Base-by-base conservation (phyloP, 169 alveolate species). In the Theileria sp. region DNA sequence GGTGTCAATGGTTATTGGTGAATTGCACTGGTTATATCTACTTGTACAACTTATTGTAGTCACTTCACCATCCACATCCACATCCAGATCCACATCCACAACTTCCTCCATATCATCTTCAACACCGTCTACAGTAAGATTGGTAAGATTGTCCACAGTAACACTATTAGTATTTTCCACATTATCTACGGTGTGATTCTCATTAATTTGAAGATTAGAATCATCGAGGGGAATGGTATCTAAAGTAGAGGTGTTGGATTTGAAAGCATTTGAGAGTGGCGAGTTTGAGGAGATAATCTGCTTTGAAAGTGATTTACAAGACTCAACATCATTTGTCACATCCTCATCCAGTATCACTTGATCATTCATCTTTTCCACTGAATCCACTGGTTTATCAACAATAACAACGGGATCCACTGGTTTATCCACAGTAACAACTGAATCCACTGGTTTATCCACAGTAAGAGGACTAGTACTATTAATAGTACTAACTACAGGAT, bases 281-380 rank as follows among this genome's bases (percentile, higher is more conserved):
- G 67, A 25, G 5, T 58, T 58, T 58, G 67, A 58, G 67, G 67
- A 44, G 17, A 64, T 15, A 6, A 64, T 64, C 21, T 64, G 72
- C 50, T 64, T 32, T 1, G 72, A 7, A 3, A 64, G 72, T 15
- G 54, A 28, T 26, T 38, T 64, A 19, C 72, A 64, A 32, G 72
- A 64, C 72, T 64, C 72, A 32, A 64, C 38, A 7, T 64, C 72
- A 32, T 28, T 30, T 15, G 38, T 64, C 1, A 64, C 72, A 21
- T 64, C 72, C 50, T 64, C 72, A 21, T 21, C 72, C 4, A 64
- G 50, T 64, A 64, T 64, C 72, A 64, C 72, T 30, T 64, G 38
- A 3, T 64, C 38, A 32, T 13, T 26, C 38, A 64, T 26, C 23
- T 15, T 19, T 30, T 5, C 72, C 72, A 25, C 72, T 26, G n/a